Percentiles rank a stretch among this genome's conserved stretches.
phyloP scores from a whole-genome alignment of 306 rosid species.

The Biancaea sappan region DNA sequence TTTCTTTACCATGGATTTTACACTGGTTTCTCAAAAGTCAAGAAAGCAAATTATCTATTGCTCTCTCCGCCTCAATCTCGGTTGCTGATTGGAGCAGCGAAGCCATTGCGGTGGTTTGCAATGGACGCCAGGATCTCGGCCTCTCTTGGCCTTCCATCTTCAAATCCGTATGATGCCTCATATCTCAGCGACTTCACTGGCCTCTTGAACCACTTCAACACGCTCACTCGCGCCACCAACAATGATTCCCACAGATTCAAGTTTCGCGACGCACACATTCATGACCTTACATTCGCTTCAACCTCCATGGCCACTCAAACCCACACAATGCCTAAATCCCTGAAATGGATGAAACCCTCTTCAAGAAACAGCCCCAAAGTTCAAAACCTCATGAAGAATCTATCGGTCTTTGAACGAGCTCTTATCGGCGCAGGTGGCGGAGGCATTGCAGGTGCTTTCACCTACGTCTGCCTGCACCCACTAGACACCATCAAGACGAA shows the following conservation, averaged over 20 bases:
- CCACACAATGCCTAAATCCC: constrained; percentile 24
- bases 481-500: constrained; percentile 88
- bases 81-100: background rate
- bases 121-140: constrained; percentile 82
- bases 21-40: no score
- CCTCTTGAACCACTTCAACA: constrained; percentile 42
- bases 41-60: background rate
- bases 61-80: background rate
- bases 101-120: background rate
- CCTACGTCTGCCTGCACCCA: constrained; percentile 85
- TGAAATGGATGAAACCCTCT: constrained; percentile 42
- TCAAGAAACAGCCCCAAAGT: constrained; percentile 33
- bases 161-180: constrained; percentile 32
- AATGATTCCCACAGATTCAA: background rate
- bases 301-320: constrained; percentile 41
- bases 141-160: constrained; percentile 65
- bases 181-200: constrained; percentile 50
- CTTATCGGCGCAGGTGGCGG: constrained; percentile 88
- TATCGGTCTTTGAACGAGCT: constrained; percentile 81
- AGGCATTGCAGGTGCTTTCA: constrained; percentile 94
- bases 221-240: constrained; percentile 2
- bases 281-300: constrained; percentile 46
- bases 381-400: constrained; percentile 51
- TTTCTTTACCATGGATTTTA: no score
- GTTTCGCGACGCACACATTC: background rate